A percentile compares a stretch with the other conserved stretches of the same genome.
phyloP scores from a whole-genome alignment of 202 grass and related monocot species.

The Carex arenaria region DNA sequence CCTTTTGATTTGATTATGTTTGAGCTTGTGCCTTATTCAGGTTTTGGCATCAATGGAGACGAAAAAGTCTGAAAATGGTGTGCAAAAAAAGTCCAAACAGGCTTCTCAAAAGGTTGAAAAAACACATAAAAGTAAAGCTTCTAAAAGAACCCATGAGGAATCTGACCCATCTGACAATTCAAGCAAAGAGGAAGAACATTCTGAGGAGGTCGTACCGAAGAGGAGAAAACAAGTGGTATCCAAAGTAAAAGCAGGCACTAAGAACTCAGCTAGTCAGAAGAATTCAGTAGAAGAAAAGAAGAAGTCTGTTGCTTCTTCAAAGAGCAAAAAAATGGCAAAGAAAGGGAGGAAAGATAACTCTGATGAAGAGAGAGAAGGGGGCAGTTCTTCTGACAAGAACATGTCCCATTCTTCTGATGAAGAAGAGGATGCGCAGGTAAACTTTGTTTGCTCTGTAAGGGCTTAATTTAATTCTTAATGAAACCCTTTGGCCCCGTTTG shows the following conservation, averaged over 20 bases:
- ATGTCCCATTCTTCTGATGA: slow-evolving; percentile 61
- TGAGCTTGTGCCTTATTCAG: slow-evolving; percentile 23
- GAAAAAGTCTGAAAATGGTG: slow-evolving; percentile 46
- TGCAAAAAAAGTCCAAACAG: slow-evolving; percentile 45
- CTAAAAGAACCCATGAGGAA: slow-evolving; percentile 57
- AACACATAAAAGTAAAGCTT: slow-evolving; percentile 30
- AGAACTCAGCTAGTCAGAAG: slow-evolving; percentile 47
- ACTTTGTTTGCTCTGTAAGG: not conserved
- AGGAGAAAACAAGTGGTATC: slow-evolving; percentile 32
- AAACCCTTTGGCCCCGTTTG: not conserved
- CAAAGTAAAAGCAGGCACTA: slow-evolving; percentile 50
- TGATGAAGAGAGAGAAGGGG: slow-evolving; percentile 34
- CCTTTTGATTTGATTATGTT: not conserved
- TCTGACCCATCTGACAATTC: slow-evolving; percentile 53
- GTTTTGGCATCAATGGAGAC: slow-evolving; percentile 48
- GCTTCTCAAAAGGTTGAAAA: slow-evolving; percentile 34
- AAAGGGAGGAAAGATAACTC: slow-evolving; percentile 33
- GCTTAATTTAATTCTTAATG: not conserved
- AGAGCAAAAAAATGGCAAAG: slow-evolving; percentile 45
- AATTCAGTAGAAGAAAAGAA: slow-evolving; percentile 34
- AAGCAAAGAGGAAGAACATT: slow-evolving; percentile 46
- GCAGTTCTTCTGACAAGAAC: slow-evolving; percentile 41
- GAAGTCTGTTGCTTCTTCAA: slow-evolving; percentile 31
- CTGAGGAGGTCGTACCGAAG: slow-evolving; percentile 47
- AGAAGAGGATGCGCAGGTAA: slow-evolving; percentile 68